Evolutionary conservation across 306 rosid genomes (phyloP).

Genomic region (Begonia masoniana): DNA sequence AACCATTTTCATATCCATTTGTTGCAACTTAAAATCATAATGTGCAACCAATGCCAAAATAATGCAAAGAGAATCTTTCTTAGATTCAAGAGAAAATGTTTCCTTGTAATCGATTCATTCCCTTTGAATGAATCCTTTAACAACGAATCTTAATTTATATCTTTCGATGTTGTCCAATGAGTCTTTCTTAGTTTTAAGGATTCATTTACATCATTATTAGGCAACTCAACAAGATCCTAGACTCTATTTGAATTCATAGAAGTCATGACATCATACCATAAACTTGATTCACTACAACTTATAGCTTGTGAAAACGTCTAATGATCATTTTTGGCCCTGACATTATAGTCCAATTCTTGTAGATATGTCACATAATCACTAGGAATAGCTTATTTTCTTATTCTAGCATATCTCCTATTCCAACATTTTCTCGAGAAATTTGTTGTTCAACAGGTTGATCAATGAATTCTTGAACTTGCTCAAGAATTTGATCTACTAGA

Average conservation of each 20-base stretch:
- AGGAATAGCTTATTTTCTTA: neutral
- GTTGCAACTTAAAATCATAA: neutral
- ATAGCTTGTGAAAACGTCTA: neutral
- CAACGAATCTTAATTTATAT: neutral
- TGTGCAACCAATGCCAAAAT: conserved; percentile 1
- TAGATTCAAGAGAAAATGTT: conserved; percentile 1
- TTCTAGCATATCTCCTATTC: neutral
- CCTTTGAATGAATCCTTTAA: neutral
- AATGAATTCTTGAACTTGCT: neutral
- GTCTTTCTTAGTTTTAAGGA: neutral
- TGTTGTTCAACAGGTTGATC: neutral
- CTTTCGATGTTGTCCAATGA: neutral
- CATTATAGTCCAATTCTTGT: neutral
- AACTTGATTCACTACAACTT: neutral
- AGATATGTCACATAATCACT: neutral
- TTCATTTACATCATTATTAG: neutral
- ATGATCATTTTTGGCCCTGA: neutral
- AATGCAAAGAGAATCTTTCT: neutral
- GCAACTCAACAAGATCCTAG: neutral
- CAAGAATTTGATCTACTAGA: no score
- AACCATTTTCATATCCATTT: neutral
- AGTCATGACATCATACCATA: neutral
- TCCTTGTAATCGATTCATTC: neutral
- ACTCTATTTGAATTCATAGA: neutral
- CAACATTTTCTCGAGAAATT: neutral